A percentile compares a stretch with the other conserved stretches of the same genome.
Evolutionary conservation across 371 early-diverging fungal genomes (phyloP).

Genomic region (Mucor irregularis): DNA sequence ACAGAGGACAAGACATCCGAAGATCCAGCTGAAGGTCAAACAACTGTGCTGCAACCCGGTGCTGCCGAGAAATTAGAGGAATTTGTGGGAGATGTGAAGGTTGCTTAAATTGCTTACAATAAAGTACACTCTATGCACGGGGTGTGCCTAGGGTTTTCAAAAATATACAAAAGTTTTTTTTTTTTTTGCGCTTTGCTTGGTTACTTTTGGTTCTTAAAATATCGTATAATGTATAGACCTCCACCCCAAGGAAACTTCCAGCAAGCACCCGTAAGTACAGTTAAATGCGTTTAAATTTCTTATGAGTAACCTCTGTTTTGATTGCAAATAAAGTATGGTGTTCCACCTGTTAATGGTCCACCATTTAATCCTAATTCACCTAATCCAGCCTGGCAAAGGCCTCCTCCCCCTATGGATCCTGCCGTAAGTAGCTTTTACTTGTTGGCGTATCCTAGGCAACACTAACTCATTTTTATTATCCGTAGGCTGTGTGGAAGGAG

Average conservation of each 20-base stretch:
- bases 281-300: neutral
- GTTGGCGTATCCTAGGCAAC: neutral
- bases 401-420: conserved; percentile 17
- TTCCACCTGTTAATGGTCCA: conserved; percentile 4
- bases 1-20: conserved; percentile 4
- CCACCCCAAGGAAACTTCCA: conserved; percentile 21
- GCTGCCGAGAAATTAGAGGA: conserved; percentile 38
- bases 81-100: conserved; percentile 40
- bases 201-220: no score
- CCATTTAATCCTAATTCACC: conserved; percentile 7
- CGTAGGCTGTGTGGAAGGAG: conserved; percentile 68
- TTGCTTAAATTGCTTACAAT: no score
- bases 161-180: no score
- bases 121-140: no score
- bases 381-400: conserved; percentile 31
- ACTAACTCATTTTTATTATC: conserved; percentile 4
- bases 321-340: neutral
- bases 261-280: conserved; percentile 10
- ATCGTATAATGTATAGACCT: conserved; percentile 34
- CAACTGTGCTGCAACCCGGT: neutral
- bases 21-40: neutral
- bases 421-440: neutral
- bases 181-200: no score
- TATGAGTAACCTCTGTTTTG: no score
- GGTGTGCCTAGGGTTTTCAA: no score